Evolutionary conservation across 2,329 filamentous ascomycete species (phyloP).

Genomic region (Acrodontium crateriforme): DNA sequence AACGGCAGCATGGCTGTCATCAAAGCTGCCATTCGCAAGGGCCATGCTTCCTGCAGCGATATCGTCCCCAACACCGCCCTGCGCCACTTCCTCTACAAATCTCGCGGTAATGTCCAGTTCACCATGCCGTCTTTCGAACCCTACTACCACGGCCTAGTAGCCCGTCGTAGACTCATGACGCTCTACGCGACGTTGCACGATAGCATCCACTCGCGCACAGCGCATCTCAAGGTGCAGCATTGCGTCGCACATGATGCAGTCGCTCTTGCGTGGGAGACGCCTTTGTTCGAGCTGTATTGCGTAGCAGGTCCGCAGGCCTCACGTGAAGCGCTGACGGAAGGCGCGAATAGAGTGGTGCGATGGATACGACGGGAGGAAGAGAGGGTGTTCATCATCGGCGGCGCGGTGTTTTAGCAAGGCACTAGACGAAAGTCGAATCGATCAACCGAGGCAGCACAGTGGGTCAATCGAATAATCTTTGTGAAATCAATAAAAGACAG

Average conservation of each 20-base stretch:
- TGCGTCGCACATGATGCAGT: conserved; percentile 60
- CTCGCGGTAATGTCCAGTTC: conserved; percentile 86
- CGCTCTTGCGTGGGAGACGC: conserved; percentile 80
- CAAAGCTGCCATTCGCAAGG: conserved; percentile 52
- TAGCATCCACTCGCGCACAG: conserved; percentile 68
- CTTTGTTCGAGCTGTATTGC: conserved; percentile 86
- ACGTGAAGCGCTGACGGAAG: conserved; percentile 58
- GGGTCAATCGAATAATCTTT: too few relatives aligned
- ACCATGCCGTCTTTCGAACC: conserved; percentile 72
- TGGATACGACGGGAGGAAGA: conserved; percentile 91
- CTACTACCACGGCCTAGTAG: conserved; percentile 39
- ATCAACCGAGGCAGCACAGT: not conserved
- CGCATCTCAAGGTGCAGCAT: conserved; percentile 77
- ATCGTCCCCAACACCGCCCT: conserved; percentile 69
- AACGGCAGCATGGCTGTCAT: conserved; percentile 66
- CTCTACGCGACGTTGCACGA: conserved; percentile 78
- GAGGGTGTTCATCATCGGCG: conserved; percentile 88
- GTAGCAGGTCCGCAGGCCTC: conserved; percentile 62
- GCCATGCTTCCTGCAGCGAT: conserved; percentile 58
- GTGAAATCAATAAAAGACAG: too few relatives aligned
- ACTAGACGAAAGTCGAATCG: not conserved
- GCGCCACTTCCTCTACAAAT: conserved; percentile 93
- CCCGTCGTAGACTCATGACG: conserved; percentile 50
- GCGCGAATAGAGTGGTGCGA: conserved; percentile 76
- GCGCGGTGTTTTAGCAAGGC: conserved; percentile 53